Conservation (phyloP, 169 alveolate genomes). For the Toxoplasma gondii region DNA sequence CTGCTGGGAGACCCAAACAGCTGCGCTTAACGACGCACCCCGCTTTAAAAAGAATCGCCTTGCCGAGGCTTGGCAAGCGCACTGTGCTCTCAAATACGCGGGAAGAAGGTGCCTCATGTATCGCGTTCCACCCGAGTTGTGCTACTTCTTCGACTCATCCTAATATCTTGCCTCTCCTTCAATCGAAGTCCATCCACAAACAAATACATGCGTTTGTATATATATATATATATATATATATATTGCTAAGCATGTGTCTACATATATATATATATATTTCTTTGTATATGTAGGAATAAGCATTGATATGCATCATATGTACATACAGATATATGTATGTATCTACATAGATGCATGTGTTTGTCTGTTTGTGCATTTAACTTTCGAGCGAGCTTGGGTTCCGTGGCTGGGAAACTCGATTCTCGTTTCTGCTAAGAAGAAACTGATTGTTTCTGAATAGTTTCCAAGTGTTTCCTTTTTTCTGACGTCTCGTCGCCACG, state of each 20-base stretch:
- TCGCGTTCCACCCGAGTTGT: conserved; percentile 18
- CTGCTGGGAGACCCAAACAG: too few species aligned
- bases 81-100: background rate
- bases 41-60: background rate
- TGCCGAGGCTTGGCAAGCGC: background rate
- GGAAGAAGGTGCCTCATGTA: background rate
- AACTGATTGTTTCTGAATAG: too few species aligned
- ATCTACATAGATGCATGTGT: background rate
- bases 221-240: background rate
- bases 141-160: background rate
- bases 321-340: background rate
- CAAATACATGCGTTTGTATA: background rate
- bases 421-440: too few species aligned
- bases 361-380: too few species aligned
- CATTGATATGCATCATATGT: background rate
- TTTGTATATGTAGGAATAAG: too few species aligned
- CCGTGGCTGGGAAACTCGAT: too few species aligned
- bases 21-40: too few species aligned
- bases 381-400: too few species aligned
- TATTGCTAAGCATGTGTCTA: too few species aligned
- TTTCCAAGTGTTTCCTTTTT: too few species aligned
- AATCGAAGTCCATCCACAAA: background rate
- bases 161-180: background rate
- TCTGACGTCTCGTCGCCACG: too few species aligned
- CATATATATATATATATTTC: too few species aligned